Conservation (phyloP, 2,329 filamentous ascomycete genomes). For the Fusarium duplospermum region DNA sequence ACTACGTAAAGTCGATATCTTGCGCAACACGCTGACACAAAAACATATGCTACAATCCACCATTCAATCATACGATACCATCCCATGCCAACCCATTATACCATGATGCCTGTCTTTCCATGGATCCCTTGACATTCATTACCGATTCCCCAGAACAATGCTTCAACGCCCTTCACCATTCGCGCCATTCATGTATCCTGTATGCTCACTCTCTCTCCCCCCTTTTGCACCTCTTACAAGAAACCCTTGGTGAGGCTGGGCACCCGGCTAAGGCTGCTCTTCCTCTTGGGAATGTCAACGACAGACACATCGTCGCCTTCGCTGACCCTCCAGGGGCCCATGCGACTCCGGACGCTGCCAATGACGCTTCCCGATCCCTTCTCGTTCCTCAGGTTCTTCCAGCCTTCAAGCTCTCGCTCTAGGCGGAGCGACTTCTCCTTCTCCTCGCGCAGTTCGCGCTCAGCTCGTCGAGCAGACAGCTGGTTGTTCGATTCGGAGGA, state of each 20-base stretch:
- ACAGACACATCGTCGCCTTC: conserved; percentile 54
- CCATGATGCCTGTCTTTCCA: conserved; percentile 19
- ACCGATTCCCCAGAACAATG: conserved; percentile 35
- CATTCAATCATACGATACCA: background rate
- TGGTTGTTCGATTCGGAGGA: conserved; percentile 85
- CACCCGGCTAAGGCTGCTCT: conserved; percentile 71
- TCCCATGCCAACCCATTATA: conserved; percentile 11
- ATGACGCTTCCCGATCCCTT: conserved; percentile 64
- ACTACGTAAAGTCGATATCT: conserved; percentile 35
- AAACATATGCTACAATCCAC: conserved; percentile 27
- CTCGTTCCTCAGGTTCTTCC: conserved; percentile 81
- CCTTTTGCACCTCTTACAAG: conserved; percentile 66
- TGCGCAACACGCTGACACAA: conserved; percentile 22
- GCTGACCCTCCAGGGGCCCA: conserved; percentile 50
- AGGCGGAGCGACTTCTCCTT: conserved; percentile 82
- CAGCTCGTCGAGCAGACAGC: conserved; percentile 83
- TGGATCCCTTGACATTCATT: conserved; percentile 15
- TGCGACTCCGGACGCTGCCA: conserved; percentile 53
- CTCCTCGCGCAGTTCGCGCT: conserved; percentile 91
- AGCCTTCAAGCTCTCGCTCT: conserved; percentile 89
- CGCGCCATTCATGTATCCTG: conserved; percentile 28
- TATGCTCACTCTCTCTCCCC: conserved; percentile 1
- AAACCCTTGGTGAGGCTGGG: conserved; percentile 84
- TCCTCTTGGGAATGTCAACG: conserved; percentile 71
- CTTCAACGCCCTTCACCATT: conserved; percentile 39